These are phyloP conservation scores for Pluteus cervinus DNA, from an alignment of 768 basidiomycete genomes.

Conservation along the genomic window DNA sequence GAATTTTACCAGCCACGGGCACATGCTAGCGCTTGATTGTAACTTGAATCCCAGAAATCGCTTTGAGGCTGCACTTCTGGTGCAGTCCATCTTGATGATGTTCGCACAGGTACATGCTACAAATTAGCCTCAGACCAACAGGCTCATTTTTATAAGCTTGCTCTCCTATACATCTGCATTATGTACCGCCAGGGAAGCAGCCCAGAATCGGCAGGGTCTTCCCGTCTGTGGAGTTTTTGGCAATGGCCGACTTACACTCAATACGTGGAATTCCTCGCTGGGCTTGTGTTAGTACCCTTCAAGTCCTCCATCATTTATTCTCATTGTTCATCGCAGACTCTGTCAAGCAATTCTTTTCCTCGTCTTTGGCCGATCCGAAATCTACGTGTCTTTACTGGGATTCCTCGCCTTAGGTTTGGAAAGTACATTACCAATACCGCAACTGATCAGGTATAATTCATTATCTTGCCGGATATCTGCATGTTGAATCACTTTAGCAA, in stretches of 20 bases:
- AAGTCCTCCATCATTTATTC: constrained; percentile 1
- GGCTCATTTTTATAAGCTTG: constrained; percentile 42
- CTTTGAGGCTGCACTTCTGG: constrained; percentile 71
- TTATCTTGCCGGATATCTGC: constrained; percentile 3
- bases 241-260: constrained; percentile 77
- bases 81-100: constrained; percentile 85
- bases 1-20: constrained; percentile 5
- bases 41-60: constrained; percentile 33
- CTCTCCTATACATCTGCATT: constrained; percentile 77
- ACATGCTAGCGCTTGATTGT: constrained; percentile 2
- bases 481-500: constrained; percentile 44
- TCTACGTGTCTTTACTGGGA: constrained; percentile 61
- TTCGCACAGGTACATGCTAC: constrained; percentile 57
- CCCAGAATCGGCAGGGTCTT: constrained; percentile 53
- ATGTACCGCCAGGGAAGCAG: constrained; percentile 56
- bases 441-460: constrained; percentile 60
- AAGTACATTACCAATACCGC: constrained; percentile 82
- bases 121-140: not conserved
- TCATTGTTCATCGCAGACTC: constrained; percentile 36
- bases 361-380: constrained; percentile 58
- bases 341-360: constrained; percentile 70
- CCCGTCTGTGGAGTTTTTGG: constrained; percentile 75
- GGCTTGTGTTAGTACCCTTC: constrained; percentile 54
- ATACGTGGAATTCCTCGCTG: constrained; percentile 79
- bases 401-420: constrained; percentile 79